These are phyloP conservation scores for Camelina sativa DNA, from an alignment of 345 rosid species.

Conservation along the genomic window DNA sequence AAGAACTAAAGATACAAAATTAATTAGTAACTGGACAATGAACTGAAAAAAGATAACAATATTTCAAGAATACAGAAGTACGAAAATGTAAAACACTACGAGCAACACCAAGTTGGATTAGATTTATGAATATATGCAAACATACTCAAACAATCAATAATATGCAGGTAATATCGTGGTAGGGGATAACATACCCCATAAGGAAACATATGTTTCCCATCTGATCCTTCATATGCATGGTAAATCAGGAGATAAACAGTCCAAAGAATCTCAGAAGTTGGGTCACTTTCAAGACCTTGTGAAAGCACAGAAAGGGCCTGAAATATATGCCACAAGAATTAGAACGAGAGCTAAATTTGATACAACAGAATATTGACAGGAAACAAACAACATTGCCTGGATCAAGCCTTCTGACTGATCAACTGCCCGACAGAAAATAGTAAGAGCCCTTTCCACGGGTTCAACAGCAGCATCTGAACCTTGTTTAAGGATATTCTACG, in stretches of 20 bases:
- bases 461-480: slow-evolving; percentile 52
- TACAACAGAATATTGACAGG: slow-evolving; percentile 24
- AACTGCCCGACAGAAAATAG: slow-evolving; percentile 63
- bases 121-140: not conserved
- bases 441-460: slow-evolving; percentile 77
- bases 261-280: slow-evolving; percentile 82
- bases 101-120: slow-evolving; percentile 5
- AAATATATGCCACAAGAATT: slow-evolving; percentile 39
- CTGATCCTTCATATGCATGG: slow-evolving; percentile 51
- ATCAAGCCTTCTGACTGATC: slow-evolving; percentile 59
- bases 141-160: slow-evolving; percentile 5
- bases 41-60: slow-evolving; percentile 23
- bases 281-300: slow-evolving; percentile 78
- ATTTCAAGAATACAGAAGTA: slow-evolving; percentile 11
- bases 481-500: slow-evolving; percentile 67
- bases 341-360: slow-evolving; percentile 35
- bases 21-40: not conserved
- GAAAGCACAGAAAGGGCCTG: slow-evolving; percentile 83
- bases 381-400: slow-evolving; percentile 63
- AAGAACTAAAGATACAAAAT: slow-evolving; percentile 6
- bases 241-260: slow-evolving; percentile 71
- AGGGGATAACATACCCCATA: slow-evolving; percentile 65
- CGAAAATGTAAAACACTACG: slow-evolving; percentile 18
- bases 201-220: slow-evolving; percentile 65
- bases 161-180: slow-evolving; percentile 34